These are phyloP conservation scores for Russula sp. DNA, from an alignment of 768 basidiomycete genomes.

Conservation along the genomic window DNA sequence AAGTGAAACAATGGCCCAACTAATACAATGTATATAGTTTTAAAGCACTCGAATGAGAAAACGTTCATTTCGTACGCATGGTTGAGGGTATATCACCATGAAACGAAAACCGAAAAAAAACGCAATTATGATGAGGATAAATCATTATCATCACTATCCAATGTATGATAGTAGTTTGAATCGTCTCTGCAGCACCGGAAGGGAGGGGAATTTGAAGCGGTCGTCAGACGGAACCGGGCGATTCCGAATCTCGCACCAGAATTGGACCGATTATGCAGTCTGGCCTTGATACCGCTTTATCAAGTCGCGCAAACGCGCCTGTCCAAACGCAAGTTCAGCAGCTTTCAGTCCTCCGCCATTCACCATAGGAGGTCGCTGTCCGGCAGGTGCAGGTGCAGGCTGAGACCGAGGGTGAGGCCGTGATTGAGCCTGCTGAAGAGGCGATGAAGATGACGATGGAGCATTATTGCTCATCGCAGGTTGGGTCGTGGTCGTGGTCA, in stretches of 20 bases:
- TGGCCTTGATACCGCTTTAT: constrained; percentile 76
- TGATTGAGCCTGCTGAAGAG: background rate
- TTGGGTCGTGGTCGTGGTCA: constrained; percentile 34
- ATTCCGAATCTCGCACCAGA: background rate
- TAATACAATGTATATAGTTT: background rate
- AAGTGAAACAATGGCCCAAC: background rate
- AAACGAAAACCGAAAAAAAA: background rate
- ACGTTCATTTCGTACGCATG: background rate
- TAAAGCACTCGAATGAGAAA: background rate
- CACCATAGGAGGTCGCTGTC: constrained; percentile 13
- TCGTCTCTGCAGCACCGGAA: too few relatives aligned
- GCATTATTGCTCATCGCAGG: constrained; percentile 34
- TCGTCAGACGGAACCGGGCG: too few relatives aligned
- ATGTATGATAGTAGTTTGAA: background rate
- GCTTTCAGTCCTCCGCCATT: constrained; percentile 30
- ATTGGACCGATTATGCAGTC: background rate
- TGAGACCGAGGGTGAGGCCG: background rate
- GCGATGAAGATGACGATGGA: constrained; percentile 31
- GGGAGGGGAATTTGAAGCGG: too few relatives aligned
- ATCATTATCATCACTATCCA: background rate
- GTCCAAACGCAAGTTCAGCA: constrained; percentile 69
- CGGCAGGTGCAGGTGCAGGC: constrained; percentile 2
- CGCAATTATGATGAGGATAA: background rate
- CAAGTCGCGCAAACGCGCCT: constrained; percentile 70
- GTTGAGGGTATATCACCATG: constrained; percentile 1